Evolutionary conservation across 768 basidiomycete species (phyloP).

Genomic region (Mycena albidolilacea): DNA sequence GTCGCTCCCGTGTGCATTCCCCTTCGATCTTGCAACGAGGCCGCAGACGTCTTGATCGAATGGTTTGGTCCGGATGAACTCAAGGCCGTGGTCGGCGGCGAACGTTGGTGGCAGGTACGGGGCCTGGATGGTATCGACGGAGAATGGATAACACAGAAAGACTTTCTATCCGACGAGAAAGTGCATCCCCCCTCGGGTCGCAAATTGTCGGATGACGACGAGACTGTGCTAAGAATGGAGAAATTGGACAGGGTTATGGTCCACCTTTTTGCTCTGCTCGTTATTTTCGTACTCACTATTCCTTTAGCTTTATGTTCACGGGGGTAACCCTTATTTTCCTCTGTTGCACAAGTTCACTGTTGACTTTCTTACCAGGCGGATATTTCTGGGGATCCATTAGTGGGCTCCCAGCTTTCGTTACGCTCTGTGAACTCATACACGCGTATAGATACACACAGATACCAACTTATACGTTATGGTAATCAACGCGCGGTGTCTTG

Average conservation of each 20-base stretch:
- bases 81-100: constrained; percentile 78
- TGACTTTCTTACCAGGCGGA: constrained; percentile 56
- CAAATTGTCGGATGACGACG: constrained; percentile 54
- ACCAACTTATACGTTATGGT: constrained; percentile 73
- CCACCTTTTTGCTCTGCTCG: neutral
- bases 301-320: constrained; percentile 74
- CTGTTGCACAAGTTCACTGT: neutral
- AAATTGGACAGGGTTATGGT: constrained; percentile 72
- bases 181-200: constrained; percentile 40
- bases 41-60: constrained; percentile 77
- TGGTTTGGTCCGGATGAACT: constrained; percentile 83
- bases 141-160: constrained; percentile 72
- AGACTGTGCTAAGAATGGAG: constrained; percentile 65
- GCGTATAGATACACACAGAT: constrained; percentile 68
- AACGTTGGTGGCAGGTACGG: constrained; percentile 88
- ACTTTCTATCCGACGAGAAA: constrained; percentile 53
- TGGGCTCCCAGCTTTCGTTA: constrained; percentile 44
- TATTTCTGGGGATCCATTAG: constrained; percentile 79
- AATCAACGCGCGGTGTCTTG: constrained; percentile 2
- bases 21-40: constrained; percentile 66
- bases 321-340: constrained; percentile 54
- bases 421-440: constrained; percentile 4
- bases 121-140: constrained; percentile 78
- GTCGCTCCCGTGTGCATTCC: constrained; percentile 73
- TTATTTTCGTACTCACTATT: constrained; percentile 7